Evolutionary conservation across 192 early-diverging fungal species (phyloP), one percentile per base, ranked within the genome.

Genomic region (Geranomyces michiganensis): DNA sequence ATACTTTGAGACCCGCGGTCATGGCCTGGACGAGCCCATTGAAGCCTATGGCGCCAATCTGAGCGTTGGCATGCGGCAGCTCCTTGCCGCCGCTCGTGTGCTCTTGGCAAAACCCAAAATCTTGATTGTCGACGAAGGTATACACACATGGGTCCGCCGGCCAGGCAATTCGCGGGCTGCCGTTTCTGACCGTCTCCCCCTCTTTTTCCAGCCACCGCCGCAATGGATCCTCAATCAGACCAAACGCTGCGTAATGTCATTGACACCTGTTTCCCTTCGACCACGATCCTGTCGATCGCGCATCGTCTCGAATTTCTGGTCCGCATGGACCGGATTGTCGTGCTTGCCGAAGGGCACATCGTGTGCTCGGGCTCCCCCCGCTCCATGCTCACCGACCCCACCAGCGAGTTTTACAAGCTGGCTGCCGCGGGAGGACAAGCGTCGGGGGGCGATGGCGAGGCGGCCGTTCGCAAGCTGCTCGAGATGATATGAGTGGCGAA

Each of bases 261-360:
- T 51, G 48, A 46, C 4, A 55, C 78, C 26, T 56, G 75, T 82
- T 73, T 90, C 85, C 22, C 59, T 14, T 47, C 66, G 19, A 56
- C 74, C n/a, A 88, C 91, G 12, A 84, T 93, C 0, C 60, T 94
- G 44, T 85, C 85, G 26, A 90, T 94, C 79, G 92, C 91, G 0
- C 92, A 96, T 72, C 88, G 93, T 36, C 71, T 61, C 5, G 36
- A 72, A 36, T 71, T 70, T 9, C 24, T 72, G 21, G 55, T 70
- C 49, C 81, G 81, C 31, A 82, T 77, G 70, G 84, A 88, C 59
- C 63, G 70, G 17, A 72, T 85, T 10, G 32, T 86, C 31, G 85
- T 87, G 17, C 64, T 87, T 41, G 68, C 79, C n/a, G 41, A 78
- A 13, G 84, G 85, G 32, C 45, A 64, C 26, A 67, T 86, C 26